Evolutionary conservation across 2,329 filamentous ascomycete species (phyloP), one percentile per base, ranked within the genome.

Genomic region (Ploettnerulaceae sp.): DNA sequence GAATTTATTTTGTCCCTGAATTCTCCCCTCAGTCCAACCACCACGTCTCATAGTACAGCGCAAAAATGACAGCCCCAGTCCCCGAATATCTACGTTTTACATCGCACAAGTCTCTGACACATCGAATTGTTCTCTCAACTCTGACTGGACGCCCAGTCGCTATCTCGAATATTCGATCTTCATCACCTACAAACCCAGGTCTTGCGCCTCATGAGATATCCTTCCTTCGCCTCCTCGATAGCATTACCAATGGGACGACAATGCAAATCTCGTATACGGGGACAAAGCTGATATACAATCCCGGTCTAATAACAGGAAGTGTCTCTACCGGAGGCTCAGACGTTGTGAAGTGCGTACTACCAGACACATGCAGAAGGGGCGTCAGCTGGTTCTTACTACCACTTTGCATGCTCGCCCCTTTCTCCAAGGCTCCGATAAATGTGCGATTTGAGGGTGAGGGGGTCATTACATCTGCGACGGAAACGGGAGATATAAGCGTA

Each of bases 181-280:
- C 84, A 12, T 95, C 89, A 32, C 83, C 86, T 36, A 90, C 88
- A 31, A 83, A 86, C 60, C 90, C 93, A 1, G 93, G 93, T 61
- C 85, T 98, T 45, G 84, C 88, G 44, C 84, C 89, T 38, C 86
- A 95, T 71, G 93, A 98, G 70, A 83, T 97, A 61, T 97, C 93
- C 36, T 91, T 98, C 67, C 78, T 98, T 24, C 90, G 93, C 47
- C 85, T 98, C 14, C 82, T 98, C 62, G 93, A 97, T 67, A 79
- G 88, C 57, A 77, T 98, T 60, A 98, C 93, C 62, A 98, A 98
- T 73, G 93, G 93, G 69, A 87, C 86, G 48, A 82, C 86, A 46
- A 89, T 97, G 70, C 90, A 96, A 62, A 95, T 98, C 58, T 95
- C 89, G 8, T 93, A 95, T 70, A 96, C 89, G 1, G 93, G 93